A percentile compares a stretch with the other conserved stretches of the same genome.
These are phyloP conservation scores for Ciborinia camelliae DNA, from an alignment of 2,329 filamentous ascomycete genomes.

Conservation along the genomic window DNA sequence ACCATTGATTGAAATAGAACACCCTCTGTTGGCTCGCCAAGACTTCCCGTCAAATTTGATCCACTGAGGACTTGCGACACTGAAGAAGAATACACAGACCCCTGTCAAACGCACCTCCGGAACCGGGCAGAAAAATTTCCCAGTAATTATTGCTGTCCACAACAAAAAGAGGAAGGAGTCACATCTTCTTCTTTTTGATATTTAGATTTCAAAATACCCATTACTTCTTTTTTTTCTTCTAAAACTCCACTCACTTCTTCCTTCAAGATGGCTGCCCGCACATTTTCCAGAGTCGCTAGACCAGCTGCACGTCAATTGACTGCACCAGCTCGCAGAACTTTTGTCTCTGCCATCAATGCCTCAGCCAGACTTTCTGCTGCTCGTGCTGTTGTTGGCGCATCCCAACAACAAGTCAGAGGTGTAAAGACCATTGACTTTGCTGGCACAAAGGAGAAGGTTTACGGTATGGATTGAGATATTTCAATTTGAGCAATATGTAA, in stretches of 20 bases:
- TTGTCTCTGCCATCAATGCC: slow-evolving; percentile 57
- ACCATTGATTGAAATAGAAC: neutral
- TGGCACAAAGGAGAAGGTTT: slow-evolving; percentile 86
- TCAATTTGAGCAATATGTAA: slow-evolving; percentile 9
- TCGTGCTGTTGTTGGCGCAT: slow-evolving; percentile 45
- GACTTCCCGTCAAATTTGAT: neutral
- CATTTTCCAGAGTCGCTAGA: slow-evolving; percentile 65
- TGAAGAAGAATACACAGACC: slow-evolving; percentile 19
- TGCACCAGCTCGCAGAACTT: slow-evolving; percentile 59
- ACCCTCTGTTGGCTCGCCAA: slow-evolving; percentile 7
- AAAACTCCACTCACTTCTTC: slow-evolving; percentile 26
- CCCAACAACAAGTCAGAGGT: slow-evolving; percentile 64
- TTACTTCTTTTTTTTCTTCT: slow-evolving; percentile 8
- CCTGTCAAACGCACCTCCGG: slow-evolving; percentile 11
- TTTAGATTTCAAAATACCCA: slow-evolving; percentile 19
- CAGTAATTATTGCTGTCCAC: neutral
- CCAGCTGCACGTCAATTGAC: slow-evolving; percentile 62
- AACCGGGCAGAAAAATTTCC: slow-evolving; percentile 16
- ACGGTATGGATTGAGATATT: slow-evolving; percentile 59
- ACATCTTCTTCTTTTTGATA: slow-evolving; percentile 13
- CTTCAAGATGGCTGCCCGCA: slow-evolving; percentile 71
- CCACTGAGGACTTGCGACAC: neutral
- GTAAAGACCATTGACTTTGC: slow-evolving; percentile 99
- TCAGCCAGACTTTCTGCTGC: slow-evolving; percentile 51
- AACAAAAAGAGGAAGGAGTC: slow-evolving; percentile 16